Conservation (phyloP, 139 green algal genomes). For the Chlorella sp. region DNA sequence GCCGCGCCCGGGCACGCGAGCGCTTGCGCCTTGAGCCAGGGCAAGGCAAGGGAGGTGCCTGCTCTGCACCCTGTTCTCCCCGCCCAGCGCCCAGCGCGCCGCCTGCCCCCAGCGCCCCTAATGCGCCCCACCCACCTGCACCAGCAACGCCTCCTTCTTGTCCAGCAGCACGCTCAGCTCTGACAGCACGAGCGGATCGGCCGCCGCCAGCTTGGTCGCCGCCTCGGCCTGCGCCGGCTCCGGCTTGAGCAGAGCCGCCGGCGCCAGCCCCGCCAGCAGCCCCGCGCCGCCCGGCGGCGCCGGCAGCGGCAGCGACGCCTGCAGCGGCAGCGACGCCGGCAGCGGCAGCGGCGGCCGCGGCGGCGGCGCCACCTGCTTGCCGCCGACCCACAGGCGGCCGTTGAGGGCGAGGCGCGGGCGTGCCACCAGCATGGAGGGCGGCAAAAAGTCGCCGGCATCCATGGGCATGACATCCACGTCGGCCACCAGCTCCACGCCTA, state of each 20-base stretch:
- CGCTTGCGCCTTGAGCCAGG: too few species aligned
- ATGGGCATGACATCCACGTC: conserved; percentile 75
- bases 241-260: background rate
- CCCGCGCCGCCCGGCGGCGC: background rate
- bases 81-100: too few species aligned
- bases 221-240: background rate
- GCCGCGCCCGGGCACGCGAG: too few species aligned
- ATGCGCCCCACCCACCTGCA: too few species aligned
- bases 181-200: background rate
- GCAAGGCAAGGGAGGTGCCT: too few species aligned
- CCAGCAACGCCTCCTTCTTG: conserved; percentile 68
- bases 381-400: conserved; percentile 28
- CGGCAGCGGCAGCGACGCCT: background rate
- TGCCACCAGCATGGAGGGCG: conserved; percentile 28
- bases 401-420: conserved; percentile 36
- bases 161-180: conserved; percentile 52
- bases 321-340: background rate
- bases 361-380: conserved; percentile 5
- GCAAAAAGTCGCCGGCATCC: conserved; percentile 56
- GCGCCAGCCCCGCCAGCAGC: background rate
- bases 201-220: background rate
- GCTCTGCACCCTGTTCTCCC: too few species aligned
- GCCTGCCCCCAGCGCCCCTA: too few species aligned
- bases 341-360: background rate
- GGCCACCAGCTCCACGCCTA: conserved; percentile 82